Conservation (phyloP, 352 stramenopile genomes). For the Phytopythium chamaehyphon region DNA sequence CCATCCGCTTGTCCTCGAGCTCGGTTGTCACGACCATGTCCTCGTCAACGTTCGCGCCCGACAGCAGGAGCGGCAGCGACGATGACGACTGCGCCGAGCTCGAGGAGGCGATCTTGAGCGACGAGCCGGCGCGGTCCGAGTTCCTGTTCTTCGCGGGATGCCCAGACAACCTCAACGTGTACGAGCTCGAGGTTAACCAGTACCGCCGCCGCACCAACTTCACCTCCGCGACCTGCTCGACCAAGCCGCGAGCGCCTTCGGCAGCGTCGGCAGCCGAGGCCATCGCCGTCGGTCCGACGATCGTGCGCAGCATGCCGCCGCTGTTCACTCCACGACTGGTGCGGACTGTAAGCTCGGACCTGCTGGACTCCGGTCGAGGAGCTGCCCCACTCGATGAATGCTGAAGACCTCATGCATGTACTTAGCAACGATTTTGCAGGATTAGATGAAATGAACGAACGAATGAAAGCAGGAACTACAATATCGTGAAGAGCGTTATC, state of each 20-base stretch:
- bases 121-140: constrained; percentile 22
- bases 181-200: constrained; percentile 24
- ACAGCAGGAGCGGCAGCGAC: too few species aligned
- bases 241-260: constrained; percentile 7
- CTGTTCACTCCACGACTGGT: constrained; percentile 33
- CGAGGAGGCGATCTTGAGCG: neutral
- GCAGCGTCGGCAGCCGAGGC: constrained; percentile 17
- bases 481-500: too few species aligned
- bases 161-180: constrained; percentile 29
- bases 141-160: constrained; percentile 57
- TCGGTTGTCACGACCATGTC: too few species aligned
- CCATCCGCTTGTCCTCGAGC: too few species aligned
- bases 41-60: too few species aligned
- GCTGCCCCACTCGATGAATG: neutral
- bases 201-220: constrained; percentile 11
- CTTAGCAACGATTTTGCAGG: too few species aligned
- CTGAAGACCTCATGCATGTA: neutral
- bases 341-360: constrained; percentile 7
- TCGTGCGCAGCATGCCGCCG: constrained; percentile 39
- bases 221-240: constrained; percentile 2
- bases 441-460: too few species aligned
- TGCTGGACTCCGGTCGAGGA: neutral
- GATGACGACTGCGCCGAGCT: too few species aligned
- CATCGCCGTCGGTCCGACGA: constrained; percentile 33
- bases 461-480: too few species aligned